These are phyloP conservation scores for Fraxinus anomala DNA, from an alignment of 257 asterid species.

Conservation along the genomic window DNA sequence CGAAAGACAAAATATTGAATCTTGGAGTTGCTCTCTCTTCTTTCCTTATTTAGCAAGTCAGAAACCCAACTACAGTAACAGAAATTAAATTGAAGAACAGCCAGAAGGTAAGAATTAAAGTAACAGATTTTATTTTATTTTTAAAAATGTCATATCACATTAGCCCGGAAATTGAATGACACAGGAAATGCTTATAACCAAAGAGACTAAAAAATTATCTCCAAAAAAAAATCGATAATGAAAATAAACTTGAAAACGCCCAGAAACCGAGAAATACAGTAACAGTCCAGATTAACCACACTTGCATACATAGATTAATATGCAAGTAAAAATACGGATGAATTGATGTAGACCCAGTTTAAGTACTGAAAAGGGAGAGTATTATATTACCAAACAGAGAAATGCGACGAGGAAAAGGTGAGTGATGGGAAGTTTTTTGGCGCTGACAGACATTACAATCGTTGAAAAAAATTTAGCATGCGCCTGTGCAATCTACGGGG, in stretches of 20 bases:
- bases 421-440: conserved; percentile 25
- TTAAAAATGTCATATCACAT: background rate
- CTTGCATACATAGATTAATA: background rate
- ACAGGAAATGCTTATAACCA: background rate
- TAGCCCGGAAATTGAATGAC: background rate
- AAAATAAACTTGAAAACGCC: background rate
- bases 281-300: background rate
- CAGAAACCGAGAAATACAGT: conserved; percentile 11
- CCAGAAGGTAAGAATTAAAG: background rate
- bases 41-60: background rate
- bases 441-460: conserved; percentile 25
- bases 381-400: conserved; percentile 30
- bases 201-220: background rate
- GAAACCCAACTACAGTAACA: background rate
- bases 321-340: background rate
- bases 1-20: background rate
- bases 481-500: background rate
- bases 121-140: background rate
- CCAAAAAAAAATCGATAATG: background rate
- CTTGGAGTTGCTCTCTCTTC: background rate
- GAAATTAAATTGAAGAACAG: background rate
- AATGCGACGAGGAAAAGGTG: conserved; percentile 32
- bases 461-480: background rate
- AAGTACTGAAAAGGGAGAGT: background rate
- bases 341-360: conserved; percentile 6